Base-by-base conservation (phyloP, 2,329 filamentous ascomycete species). In the Tetracladium maxilliforme region DNA sequence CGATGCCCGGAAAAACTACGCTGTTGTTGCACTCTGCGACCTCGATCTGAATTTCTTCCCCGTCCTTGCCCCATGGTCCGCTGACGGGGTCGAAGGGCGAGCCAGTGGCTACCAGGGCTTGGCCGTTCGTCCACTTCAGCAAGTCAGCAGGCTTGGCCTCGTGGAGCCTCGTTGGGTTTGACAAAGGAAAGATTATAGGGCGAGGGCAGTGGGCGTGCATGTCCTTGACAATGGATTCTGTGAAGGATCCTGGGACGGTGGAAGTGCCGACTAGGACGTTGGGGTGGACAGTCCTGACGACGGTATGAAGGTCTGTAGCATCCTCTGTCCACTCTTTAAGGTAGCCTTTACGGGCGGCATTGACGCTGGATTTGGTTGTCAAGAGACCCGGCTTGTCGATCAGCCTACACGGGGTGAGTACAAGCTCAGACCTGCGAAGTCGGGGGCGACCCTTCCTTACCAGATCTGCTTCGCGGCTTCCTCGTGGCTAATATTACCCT, bases 11-110 rank as follows among this genome's bases (percentile, higher is more conserved):
- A 47, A 92, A 92, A 10, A 77, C 77, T 17, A 80, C 79, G 1
- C 72, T 78, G 51, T 92, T 92, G 53, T 92, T 92, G 53, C 84
- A 92, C 48, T 92, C 83, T 14, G 81, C 81, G 41, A 64, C 43
- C 15, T 60, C 49, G 30, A 64, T 54, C 32, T 49, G 46, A 2
- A 60, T 30, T 6, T 64, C 57, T 1, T 41, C 26, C 1, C 58
- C 63, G 7, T 53, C 44, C 0, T 42, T n/a, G 3, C 58, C 61
- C 59, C 64, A 70, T 2, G 63, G 56, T 0, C 62, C 65, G 25
- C 65, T 64, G 10, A 90, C 80, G 0, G 83, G 75, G 2, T 67
- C 61, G 44, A 92, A 92, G 0, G 84, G 83, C 7, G 75, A 82
- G 5, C 84, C 84, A 0, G 84, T 92, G 0, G 84, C 81, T 4